These are phyloP conservation scores for Pisolithus marmoratus DNA, from an alignment of 768 basidiomycete species.

Conservation along the genomic window DNA sequence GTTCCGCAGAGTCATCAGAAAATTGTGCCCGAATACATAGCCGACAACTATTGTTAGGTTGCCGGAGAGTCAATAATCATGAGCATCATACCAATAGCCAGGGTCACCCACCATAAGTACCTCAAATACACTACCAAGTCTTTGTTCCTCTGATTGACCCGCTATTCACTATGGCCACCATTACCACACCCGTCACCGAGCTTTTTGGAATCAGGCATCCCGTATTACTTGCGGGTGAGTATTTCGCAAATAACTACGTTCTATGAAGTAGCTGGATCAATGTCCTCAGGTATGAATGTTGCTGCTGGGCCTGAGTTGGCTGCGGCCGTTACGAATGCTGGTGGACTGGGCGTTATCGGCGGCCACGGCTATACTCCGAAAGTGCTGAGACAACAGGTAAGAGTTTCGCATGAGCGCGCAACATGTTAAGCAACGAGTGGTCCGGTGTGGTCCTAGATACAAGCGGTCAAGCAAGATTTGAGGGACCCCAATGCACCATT, in stretches of 20 bases:
- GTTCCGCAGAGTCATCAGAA: too few species aligned
- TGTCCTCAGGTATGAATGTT: constrained; percentile 51
- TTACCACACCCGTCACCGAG: constrained; percentile 82
- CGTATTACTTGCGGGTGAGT: constrained; percentile 71
- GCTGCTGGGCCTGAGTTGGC: constrained; percentile 78
- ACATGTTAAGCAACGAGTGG: constrained; percentile 8
- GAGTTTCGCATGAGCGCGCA: constrained; percentile 7
- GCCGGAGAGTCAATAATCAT: too few species aligned
- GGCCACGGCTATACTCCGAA: constrained; percentile 85
- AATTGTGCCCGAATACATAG: too few species aligned
- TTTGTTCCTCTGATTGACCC: background rate
- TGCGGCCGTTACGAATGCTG: constrained; percentile 91
- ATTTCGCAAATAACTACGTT: constrained; percentile 22
- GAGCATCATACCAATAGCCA: too few species aligned
- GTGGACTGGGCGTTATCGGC: constrained; percentile 89
- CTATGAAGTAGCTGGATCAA: too few species aligned
- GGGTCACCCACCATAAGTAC: too few species aligned
- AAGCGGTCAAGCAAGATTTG: constrained; percentile 64
- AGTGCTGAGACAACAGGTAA: constrained; percentile 70
- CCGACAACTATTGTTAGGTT: too few species aligned
- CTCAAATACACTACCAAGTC: too few species aligned
- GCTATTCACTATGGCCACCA: constrained; percentile 38
- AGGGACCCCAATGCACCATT: constrained; percentile 76
- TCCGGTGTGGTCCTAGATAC: constrained; percentile 43
- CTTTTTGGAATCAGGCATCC: constrained; percentile 88